phyloP scores from a whole-genome alignment of 352 stramenopile species.

The Phytophthora podocarpi region DNA sequence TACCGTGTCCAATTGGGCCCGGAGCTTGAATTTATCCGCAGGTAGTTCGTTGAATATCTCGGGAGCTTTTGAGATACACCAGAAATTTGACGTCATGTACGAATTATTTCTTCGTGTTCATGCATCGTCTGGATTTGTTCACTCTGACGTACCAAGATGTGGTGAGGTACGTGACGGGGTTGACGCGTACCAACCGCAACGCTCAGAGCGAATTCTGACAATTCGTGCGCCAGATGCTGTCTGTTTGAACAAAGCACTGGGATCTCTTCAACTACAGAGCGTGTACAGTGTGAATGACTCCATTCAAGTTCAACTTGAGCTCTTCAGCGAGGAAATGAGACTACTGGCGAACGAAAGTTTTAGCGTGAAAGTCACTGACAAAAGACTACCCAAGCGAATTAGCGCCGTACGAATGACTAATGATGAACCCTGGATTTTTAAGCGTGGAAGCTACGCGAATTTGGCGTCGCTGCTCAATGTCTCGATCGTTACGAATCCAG shows the following conservation, averaged over 20 bases:
- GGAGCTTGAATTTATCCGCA: constrained; percentile 3
- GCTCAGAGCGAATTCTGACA: neutral
- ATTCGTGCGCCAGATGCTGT: constrained; percentile 21
- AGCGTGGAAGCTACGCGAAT: neutral
- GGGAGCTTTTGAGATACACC: constrained; percentile 17
- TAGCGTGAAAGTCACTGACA: constrained; percentile 7
- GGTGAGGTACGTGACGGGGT: constrained; percentile 2
- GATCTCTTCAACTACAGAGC: constrained; percentile 9
- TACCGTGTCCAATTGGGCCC: constrained; percentile 6
- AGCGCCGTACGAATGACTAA: neutral
- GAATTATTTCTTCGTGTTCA: constrained; percentile 28
- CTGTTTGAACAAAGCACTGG: constrained; percentile 33
- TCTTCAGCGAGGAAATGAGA: constrained; percentile 22
- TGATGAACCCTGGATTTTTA: constrained; percentile 4
- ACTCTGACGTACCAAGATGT: constrained; percentile 14
- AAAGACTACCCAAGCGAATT: neutral
- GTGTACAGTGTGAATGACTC: neutral
- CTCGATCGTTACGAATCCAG: constrained; percentile 3
- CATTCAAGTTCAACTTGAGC: constrained; percentile 11
- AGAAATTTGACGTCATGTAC: constrained; percentile 13
- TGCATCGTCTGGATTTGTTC: constrained; percentile 15
- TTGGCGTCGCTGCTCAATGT: constrained; percentile 12
- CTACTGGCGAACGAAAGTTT: constrained; percentile 13
- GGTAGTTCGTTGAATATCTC: constrained; percentile 25
- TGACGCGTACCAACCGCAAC: neutral